Evolutionary conservation across 441 rosid genomes (phyloP).

Genomic region (Syzygium malaccense): DNA sequence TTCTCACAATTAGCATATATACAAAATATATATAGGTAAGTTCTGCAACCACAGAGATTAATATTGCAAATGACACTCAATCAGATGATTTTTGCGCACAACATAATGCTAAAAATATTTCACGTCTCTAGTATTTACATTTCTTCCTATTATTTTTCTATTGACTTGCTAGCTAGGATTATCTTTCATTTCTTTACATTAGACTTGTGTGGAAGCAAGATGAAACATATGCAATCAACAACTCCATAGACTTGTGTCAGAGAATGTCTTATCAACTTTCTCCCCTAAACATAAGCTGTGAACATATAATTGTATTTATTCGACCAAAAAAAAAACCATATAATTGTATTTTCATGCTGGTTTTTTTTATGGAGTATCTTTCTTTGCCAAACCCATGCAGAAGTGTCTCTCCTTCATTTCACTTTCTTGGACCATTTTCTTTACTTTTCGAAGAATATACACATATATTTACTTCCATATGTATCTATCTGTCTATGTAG

Average conservation of each 20-base stretch:
- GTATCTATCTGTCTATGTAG: constrained; percentile 3
- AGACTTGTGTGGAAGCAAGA: neutral
- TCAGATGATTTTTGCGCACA: neutral
- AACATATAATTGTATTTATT: neutral
- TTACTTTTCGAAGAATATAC: neutral
- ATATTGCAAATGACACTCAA: neutral
- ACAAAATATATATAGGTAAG: neutral
- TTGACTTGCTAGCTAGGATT: neutral
- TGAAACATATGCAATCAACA: neutral
- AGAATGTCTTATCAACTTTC: neutral
- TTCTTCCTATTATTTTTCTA: neutral
- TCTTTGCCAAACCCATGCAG: neutral
- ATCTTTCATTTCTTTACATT: neutral
- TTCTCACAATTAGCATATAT: neutral
- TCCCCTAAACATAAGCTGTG: neutral
- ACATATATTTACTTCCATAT: neutral
- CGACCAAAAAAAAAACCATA: neutral
- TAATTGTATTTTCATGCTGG: neutral
- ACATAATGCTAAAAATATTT: neutral
- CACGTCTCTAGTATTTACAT: neutral
- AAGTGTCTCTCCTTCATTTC: neutral
- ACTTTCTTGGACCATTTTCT: neutral
- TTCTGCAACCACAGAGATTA: neutral
- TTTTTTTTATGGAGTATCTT: neutral
- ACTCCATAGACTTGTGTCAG: neutral